phyloP scores from a whole-genome alignment of 495 filamentous ascomycete species.

The Talaromyces borbonicus region DNA sequence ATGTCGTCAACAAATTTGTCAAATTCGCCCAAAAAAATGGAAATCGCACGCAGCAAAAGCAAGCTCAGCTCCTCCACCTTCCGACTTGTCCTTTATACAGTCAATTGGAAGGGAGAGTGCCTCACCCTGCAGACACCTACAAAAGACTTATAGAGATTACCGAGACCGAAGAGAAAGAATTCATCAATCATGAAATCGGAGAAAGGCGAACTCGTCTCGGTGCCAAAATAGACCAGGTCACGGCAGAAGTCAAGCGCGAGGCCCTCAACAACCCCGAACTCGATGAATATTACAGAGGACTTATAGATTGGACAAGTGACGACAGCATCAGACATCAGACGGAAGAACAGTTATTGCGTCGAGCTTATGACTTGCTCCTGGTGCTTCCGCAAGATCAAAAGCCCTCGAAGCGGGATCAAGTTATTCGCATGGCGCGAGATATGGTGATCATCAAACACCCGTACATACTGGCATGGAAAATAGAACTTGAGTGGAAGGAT shows the following conservation, averaged over 20 bases:
- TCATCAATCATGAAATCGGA: slow-evolving; percentile 83
- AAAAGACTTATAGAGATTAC: slow-evolving; percentile 73
- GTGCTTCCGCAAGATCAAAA: slow-evolving; percentile 59
- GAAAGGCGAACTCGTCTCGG: slow-evolving; percentile 83
- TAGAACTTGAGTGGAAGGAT: slow-evolving; percentile 83
- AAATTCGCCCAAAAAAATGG: slow-evolving; percentile 60
- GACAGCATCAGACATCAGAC: slow-evolving; percentile 74
- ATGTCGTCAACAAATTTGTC: slow-evolving; percentile 71
- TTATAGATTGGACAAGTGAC: slow-evolving; percentile 84
- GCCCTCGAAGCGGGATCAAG: slow-evolving; percentile 52
- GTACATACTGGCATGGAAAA: slow-evolving; percentile 81
- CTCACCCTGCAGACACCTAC: slow-evolving; percentile 72
- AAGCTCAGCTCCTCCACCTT: slow-evolving; percentile 63
- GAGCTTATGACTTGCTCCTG: slow-evolving; percentile 65
- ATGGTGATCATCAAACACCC: slow-evolving; percentile 96
- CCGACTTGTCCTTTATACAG: slow-evolving; percentile 69
- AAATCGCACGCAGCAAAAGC: slow-evolving; percentile 58
- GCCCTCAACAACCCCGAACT: slow-evolving; percentile 61
- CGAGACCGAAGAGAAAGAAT: slow-evolving; percentile 80
- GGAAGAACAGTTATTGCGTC: slow-evolving; percentile 82
- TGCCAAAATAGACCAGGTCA: slow-evolving; percentile 72
- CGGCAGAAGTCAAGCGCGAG: slow-evolving; percentile 76
- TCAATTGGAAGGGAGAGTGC: slow-evolving; percentile 76
- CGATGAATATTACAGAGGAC: slow-evolving; percentile 62
- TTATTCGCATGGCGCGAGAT: slow-evolving; percentile 66